Base-by-base conservation (phyloP, 2,329 filamentous ascomycete species). In the Trematosphaeria pertusa region DNA sequence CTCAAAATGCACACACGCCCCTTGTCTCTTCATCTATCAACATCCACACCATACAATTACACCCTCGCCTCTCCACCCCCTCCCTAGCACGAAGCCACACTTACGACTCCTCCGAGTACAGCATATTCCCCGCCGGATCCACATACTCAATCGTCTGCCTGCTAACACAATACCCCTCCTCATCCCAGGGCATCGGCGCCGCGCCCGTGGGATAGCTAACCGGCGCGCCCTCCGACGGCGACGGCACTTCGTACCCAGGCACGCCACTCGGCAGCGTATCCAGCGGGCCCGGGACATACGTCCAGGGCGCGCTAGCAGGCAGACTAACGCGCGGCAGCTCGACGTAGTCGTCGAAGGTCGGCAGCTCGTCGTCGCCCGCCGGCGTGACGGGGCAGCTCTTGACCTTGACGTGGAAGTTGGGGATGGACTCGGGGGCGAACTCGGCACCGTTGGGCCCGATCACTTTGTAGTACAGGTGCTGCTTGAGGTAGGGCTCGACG, bases 381-480 rank as follows among this genome's bases (percentile, higher is more conserved):
- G 67, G 66, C 20, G 49, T 58, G 40, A 69, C 62, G 37, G 62
- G 59, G 37, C 55, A 62, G 58, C 56, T 61, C 47, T 62, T 61
- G 42, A 69, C 66, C 18, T 48, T 57, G 46, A 72, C 49, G 51
- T 72, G 68, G 46, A 72, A 58, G 57, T 64, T 61, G 38, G 67
- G 64, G 42, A 71, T 46, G 4, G 59, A 40, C 2, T 63, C 56
- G 2, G 64, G 48, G 37, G 59, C 48, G 20, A 71, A 39, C 53
- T 70, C 65, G 9, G 46, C 39, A 48, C 63, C 62, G 20, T 65
- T 61, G 34, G 59, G 49, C 30, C 61, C 61, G 20, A 72, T 56
- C 30, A 73, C 58, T 41, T 62, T 66, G 62, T 69, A 72, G 61
- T 63, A 55, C 18, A 73, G 58, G 57, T 73, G 56, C 37, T 64